Conservation (phyloP, 108 stramenopile species). For the Fragilariopsis cylindrus region DNA sequence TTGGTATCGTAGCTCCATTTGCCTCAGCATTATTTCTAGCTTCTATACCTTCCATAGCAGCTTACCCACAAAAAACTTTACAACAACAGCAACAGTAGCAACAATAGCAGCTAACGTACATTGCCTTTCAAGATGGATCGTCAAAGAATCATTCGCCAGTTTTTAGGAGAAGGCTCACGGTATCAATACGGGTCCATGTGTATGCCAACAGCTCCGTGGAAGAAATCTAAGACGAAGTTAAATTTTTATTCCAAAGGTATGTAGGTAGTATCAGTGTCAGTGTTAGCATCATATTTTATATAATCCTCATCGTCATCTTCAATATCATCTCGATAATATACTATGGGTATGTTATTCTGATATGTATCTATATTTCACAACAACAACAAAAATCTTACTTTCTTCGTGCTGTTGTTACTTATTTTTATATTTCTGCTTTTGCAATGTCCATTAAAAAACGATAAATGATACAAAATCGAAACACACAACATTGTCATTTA, state of each 20-base stretch:
- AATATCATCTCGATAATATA: too few relatives aligned
- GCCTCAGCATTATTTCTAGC: neutral
- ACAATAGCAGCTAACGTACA: too few relatives aligned
- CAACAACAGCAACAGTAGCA: neutral
- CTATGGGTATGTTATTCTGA: too few relatives aligned
- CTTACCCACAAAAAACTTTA: neutral
- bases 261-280: neutral
- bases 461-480: neutral
- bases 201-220: slow-evolving; percentile 49
- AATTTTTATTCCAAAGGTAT: slow-evolving; percentile 51
- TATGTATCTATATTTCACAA: too few relatives aligned
- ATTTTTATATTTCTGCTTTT: neutral
- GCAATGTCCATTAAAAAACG: too few relatives aligned
- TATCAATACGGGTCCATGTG: slow-evolving; percentile 61
- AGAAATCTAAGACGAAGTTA: slow-evolving; percentile 18
- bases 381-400: neutral
- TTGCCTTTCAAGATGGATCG: too few relatives aligned
- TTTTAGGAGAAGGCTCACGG: slow-evolving; percentile 45
- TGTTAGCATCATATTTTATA: too few relatives aligned
- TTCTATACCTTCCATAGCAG: neutral
- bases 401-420: neutral
- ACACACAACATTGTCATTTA: neutral
- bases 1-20: neutral
- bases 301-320: too few relatives aligned
- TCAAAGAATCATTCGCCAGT: too few relatives aligned